Conservation (phyloP, 371 early-diverging fungal species). For the Nematocida ausubeli region DNA sequence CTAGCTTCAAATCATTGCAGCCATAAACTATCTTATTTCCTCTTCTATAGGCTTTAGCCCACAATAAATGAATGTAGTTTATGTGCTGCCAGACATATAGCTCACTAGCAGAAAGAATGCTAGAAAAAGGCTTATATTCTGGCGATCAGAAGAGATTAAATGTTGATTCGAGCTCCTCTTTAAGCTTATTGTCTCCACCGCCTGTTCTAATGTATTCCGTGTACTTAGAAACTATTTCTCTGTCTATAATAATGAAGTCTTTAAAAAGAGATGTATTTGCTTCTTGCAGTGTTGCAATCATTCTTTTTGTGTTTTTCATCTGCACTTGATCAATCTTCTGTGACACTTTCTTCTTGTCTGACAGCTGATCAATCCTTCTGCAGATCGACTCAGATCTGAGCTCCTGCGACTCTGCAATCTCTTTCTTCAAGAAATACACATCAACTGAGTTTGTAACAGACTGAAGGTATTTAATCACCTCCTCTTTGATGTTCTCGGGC, state of each 20-base stretch:
- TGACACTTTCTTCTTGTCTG: slow-evolving; percentile 2
- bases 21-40: too few species aligned
- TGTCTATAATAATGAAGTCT: slow-evolving; percentile 37
- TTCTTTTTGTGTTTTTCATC: slow-evolving; percentile 19
- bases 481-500: slow-evolving; percentile 51
- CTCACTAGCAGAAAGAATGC: too few species aligned
- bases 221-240: neutral
- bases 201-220: neutral
- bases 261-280: slow-evolving; percentile 36
- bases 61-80: too few species aligned
- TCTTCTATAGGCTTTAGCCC: too few species aligned
- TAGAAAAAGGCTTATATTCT: neutral
- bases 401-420: slow-evolving; percentile 58
- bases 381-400: slow-evolving; percentile 55
- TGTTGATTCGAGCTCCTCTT: slow-evolving; percentile 5
- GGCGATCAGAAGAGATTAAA: neutral
- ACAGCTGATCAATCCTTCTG: slow-evolving; percentile 10
- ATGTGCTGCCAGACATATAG: too few species aligned
- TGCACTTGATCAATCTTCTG: slow-evolving; percentile 33
- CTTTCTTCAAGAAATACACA: slow-evolving; percentile 37
- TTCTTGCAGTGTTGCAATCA: slow-evolving; percentile 27
- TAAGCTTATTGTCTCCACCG: slow-evolving; percentile 11
- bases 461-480: slow-evolving; percentile 57
- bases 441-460: slow-evolving; percentile 38
- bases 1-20: too few species aligned